These are phyloP conservation scores for Dendrocalamus latiflorus DNA, from an alignment of 202 grass and related monocot genomes.

Conservation along the genomic window DNA sequence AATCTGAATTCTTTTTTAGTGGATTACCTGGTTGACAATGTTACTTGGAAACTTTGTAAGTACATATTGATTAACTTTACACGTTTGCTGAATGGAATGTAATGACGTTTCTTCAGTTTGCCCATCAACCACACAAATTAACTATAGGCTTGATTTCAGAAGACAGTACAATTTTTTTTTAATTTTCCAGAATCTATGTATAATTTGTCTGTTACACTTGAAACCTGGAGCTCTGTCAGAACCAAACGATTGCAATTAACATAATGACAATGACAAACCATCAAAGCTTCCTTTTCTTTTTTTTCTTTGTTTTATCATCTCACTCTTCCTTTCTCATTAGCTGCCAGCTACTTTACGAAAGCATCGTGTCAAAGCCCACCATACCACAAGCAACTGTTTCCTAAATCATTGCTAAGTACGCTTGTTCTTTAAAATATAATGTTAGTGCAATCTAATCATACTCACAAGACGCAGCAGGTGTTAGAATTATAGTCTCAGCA, in stretches of 20 bases:
- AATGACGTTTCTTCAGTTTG: background rate
- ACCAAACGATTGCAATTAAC: slow-evolving; percentile 11
- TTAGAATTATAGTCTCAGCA: background rate
- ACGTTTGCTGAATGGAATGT: background rate
- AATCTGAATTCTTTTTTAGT: background rate
- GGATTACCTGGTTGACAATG: background rate
- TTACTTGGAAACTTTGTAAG: background rate
- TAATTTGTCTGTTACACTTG: background rate
- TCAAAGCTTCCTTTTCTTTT: background rate
- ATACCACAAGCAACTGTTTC: slow-evolving; percentile 19
- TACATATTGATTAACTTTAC: too few relatives aligned
- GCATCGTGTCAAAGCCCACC: slow-evolving; percentile 13
- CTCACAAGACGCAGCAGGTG: background rate
- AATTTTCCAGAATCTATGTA: background rate
- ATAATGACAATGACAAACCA: slow-evolving; percentile 6
- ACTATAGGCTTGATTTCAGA: background rate
- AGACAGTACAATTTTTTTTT: background rate
- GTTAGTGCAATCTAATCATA: slow-evolving; percentile 16
- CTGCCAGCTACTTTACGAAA: slow-evolving; percentile 22
- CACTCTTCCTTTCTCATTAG: slow-evolving; percentile 18
- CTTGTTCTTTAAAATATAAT: background rate
- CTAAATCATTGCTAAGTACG: slow-evolving; percentile 30
- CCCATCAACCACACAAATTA: background rate
- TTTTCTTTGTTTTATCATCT: slow-evolving; percentile 4
- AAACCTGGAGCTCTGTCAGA: background rate